Conservation (phyloP, 805 yeast species). For the Candida ascalaphidarum region DNA sequence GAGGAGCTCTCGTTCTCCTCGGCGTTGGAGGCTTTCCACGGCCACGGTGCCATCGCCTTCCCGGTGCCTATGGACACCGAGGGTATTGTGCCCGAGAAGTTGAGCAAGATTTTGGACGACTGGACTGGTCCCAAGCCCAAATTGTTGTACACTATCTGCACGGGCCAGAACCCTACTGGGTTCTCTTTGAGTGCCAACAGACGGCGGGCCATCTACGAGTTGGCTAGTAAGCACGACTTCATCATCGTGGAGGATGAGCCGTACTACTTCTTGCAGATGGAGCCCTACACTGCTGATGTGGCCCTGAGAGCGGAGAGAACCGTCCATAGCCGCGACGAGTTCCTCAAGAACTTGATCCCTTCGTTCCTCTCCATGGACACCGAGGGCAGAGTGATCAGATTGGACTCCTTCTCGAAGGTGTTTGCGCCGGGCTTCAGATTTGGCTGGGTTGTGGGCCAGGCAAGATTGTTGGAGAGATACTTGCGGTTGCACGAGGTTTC, state of each 20-base stretch:
- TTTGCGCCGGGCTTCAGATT: slow-evolving; percentile 85
- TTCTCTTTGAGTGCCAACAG: slow-evolving; percentile 71
- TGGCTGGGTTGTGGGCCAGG: slow-evolving; percentile 84
- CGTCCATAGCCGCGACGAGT: slow-evolving; percentile 48
- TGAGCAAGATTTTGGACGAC: slow-evolving; percentile 50
- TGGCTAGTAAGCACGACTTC: slow-evolving; percentile 82
- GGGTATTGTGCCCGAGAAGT: slow-evolving; percentile 69
- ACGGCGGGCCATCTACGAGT: slow-evolving; percentile 63
- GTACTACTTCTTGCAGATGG: slow-evolving; percentile 94
- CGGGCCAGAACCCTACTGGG: slow-evolving; percentile 99
- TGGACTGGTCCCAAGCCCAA: slow-evolving; percentile 78
- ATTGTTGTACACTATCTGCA: slow-evolving; percentile 81
- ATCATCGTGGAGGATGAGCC: slow-evolving; percentile 94
- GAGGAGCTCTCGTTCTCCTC: slow-evolving; percentile 83
- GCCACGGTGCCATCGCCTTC: slow-evolving; percentile 57
- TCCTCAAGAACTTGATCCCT: slow-evolving; percentile 58
- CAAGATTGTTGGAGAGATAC: slow-evolving; percentile 51
- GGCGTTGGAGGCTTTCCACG: slow-evolving; percentile 73
- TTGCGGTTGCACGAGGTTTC: slow-evolving; percentile 51
- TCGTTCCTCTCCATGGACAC: slow-evolving; percentile 69
- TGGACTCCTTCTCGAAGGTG: slow-evolving; percentile 87
- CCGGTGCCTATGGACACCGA: slow-evolving; percentile 73
- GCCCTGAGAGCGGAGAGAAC: slow-evolving; percentile 19
- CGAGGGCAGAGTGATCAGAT: slow-evolving; percentile 84
- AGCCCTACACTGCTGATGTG: slow-evolving; percentile 47